Percentiles rank a stretch among this genome's conserved stretches.
Evolutionary conservation across 1,139 yeast species (phyloP).

Genomic region (Debaryomycetaceae sp.): DNA sequence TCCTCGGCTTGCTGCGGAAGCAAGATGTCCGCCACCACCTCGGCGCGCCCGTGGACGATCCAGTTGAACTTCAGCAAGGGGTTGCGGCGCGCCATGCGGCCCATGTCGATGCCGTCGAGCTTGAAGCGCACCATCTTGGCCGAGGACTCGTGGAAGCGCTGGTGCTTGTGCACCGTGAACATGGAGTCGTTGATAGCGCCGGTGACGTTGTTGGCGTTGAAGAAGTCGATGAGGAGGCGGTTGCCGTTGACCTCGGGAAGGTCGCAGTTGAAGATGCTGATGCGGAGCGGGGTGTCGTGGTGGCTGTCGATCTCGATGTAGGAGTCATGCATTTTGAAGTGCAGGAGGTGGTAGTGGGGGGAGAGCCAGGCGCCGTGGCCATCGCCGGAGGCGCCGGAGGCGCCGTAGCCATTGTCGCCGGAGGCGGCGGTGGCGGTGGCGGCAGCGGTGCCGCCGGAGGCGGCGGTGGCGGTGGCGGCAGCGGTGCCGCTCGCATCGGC

Average conservation of each 20-base stretch:
- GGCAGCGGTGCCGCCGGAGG: too few relatives aligned
- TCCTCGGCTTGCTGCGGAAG: conserved; percentile 37
- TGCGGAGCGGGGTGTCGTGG: conserved; percentile 33
- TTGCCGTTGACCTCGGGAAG: conserved; percentile 56
- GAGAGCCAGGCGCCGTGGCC: too few relatives aligned
- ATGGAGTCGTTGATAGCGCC: conserved; percentile 72
- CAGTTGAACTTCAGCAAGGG: conserved; percentile 56
- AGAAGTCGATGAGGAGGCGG: conserved; percentile 57
- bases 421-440: too few relatives aligned
- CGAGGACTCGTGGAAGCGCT: conserved; percentile 27
- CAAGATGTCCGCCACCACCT: conserved; percentile 65
- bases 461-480: too few relatives aligned
- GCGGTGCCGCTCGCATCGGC: too few relatives aligned
- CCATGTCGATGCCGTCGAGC: conserved; percentile 60
- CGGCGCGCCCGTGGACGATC: conserved; percentile 68
- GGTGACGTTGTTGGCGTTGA: conserved; percentile 64
- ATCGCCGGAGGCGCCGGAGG: too few relatives aligned
- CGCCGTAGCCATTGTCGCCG: too few relatives aligned
- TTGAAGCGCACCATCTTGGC: conserved; percentile 54
- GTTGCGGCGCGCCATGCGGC: conserved; percentile 31
- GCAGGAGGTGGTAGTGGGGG: conserved; percentile 45
- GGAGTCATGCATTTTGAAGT: conserved; percentile 54
- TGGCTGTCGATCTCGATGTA: conserved; percentile 40
- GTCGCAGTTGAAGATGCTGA: conserved; percentile 62
- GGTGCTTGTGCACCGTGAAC: conserved; percentile 66